These are phyloP conservation scores for Urochloa ruziziensis DNA, from an alignment of 176 grass and related monocot genomes.

Conservation along the genomic window DNA sequence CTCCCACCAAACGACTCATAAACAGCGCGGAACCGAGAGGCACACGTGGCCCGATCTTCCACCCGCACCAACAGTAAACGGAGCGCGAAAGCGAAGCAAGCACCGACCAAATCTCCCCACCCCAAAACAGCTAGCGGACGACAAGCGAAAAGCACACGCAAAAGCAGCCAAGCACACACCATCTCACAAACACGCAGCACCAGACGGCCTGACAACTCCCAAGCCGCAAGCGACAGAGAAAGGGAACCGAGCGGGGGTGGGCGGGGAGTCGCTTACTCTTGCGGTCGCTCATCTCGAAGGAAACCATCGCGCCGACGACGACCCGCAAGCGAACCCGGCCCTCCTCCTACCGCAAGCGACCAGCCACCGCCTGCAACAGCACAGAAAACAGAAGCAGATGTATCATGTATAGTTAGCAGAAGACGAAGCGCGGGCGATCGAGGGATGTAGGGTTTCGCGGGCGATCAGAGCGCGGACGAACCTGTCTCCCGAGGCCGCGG, in stretches of 20 bases:
- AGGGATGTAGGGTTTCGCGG: background rate
- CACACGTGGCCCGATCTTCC: background rate
- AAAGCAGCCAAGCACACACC: background rate
- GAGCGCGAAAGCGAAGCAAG: background rate
- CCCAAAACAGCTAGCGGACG: background rate
- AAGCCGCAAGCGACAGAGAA: background rate
- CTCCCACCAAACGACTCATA: background rate
- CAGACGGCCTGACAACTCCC: background rate
- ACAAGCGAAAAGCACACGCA: conserved; percentile 9
- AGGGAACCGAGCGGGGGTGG: background rate
- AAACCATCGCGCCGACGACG: conserved; percentile 52
- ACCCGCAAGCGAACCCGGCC: background rate
- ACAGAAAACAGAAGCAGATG: background rate
- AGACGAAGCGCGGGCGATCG: background rate
- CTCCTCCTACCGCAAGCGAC: background rate
- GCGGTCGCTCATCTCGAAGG: conserved; percentile 78
- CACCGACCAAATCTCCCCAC: background rate
- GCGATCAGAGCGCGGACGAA: background rate
- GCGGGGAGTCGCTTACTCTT: conserved; percentile 53
- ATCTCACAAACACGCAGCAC: background rate
- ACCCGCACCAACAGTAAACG: background rate
- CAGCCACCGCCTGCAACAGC: conserved; percentile 11
- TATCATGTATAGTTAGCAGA: background rate
- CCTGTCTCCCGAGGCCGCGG: conserved; percentile 14
- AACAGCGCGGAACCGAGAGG: background rate